Evolutionary conservation across 2,329 filamentous ascomycete genomes (phyloP).

Genomic region (Graphium sp.): DNA sequence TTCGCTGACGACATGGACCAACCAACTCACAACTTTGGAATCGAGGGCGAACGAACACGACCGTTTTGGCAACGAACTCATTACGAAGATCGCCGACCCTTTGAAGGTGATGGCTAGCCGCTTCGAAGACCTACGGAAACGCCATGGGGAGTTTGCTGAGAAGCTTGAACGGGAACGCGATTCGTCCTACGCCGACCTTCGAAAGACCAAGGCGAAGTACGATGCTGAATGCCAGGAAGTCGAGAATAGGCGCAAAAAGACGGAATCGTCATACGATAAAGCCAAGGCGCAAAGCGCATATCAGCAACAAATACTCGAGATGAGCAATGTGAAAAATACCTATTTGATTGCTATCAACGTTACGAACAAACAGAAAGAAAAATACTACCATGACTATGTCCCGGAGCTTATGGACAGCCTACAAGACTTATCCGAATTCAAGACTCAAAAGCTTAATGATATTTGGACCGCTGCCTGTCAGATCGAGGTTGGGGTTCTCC

Average conservation of each 20-base stretch:
- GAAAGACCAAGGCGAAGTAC: conserved; percentile 86
- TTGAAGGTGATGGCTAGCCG: conserved; percentile 56
- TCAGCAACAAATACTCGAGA: conserved; percentile 81
- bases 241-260: conserved; percentile 86
- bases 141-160: conserved; percentile 72
- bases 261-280: conserved; percentile 88
- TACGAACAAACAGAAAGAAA: conserved; percentile 93
- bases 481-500: conserved; percentile 65
- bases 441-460: conserved; percentile 66
- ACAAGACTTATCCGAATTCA: conserved; percentile 84
- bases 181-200: conserved; percentile 63
- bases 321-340: conserved; percentile 98
- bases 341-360: conserved; percentile 94
- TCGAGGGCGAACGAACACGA: conserved; percentile 80
- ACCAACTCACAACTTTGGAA: conserved; percentile 82
- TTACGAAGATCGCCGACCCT: conserved; percentile 72
- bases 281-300: conserved; percentile 80
- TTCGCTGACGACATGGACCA: conserved; percentile 92
- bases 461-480: conserved; percentile 70
- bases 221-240: conserved; percentile 88
- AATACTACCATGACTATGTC: conserved; percentile 93
- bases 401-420: conserved; percentile 86
- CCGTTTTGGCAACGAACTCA: conserved; percentile 60
- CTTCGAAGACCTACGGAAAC: conserved; percentile 86
- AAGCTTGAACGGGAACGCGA: conserved; percentile 88